Percentiles rank a stretch among this genome's conserved stretches.
Conservation (phyloP, 192 early-diverging fungal species). For the Podila minutissima region DNA sequence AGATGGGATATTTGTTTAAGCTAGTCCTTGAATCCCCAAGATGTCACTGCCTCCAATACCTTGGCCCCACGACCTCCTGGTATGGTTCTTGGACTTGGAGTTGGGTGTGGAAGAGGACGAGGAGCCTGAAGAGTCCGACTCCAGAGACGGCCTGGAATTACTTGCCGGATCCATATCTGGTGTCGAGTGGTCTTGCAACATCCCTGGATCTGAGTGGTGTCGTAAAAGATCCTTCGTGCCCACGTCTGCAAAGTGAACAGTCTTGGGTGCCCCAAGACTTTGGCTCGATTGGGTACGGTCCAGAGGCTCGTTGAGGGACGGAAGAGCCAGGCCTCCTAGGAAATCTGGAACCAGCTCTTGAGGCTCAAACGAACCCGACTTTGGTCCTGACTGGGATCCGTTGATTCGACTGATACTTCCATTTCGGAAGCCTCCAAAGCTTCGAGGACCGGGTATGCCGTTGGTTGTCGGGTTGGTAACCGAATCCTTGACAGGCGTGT, state of each 20-base stretch:
- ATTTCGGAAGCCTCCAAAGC: too few species aligned
- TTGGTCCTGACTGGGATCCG: too few species aligned
- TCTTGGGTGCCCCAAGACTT: not conserved
- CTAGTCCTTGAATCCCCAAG: slow-evolving; percentile 3
- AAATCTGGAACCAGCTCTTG: slow-evolving; percentile 1
- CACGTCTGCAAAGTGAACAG: not conserved
- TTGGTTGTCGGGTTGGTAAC: too few species aligned
- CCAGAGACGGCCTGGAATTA: not conserved
- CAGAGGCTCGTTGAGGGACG: not conserved
- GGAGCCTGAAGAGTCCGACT: not conserved
- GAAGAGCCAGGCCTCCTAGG: not conserved
- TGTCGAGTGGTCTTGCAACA: not conserved
- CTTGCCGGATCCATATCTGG: not conserved
- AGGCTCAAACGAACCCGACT: not conserved
- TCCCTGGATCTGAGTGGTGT: not conserved
- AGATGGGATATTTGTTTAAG: not conserved
- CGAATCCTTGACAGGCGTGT: too few species aligned
- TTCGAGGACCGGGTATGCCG: too few species aligned
- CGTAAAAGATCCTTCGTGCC: not conserved
- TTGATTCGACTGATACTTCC: too few species aligned
- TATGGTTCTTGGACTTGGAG: slow-evolving; percentile 6
- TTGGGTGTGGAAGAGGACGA: not conserved
- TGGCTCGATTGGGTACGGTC: not conserved
- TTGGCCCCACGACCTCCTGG: slow-evolving; percentile 5
- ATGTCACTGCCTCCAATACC: slow-evolving; percentile 4